Evolutionary conservation across 257 asterid species (phyloP).

Genomic region (Penstemon newberryi): DNA sequence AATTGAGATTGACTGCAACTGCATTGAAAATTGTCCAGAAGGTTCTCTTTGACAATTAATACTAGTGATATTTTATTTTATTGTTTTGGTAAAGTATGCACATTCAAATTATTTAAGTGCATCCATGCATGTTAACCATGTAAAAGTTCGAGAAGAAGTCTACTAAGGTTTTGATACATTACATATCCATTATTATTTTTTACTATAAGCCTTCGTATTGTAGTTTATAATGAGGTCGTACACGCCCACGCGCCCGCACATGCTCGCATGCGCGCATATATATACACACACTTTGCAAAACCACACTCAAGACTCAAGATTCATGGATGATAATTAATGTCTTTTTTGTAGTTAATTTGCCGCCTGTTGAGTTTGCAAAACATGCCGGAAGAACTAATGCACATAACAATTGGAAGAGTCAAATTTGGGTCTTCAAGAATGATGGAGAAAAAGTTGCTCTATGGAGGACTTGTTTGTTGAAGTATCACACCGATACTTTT

Average conservation of each 20-base stretch:
- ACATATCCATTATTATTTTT: too few species aligned
- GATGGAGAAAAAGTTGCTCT: constrained; percentile 21
- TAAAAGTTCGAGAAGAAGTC: too few species aligned
- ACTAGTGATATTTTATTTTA: too few species aligned
- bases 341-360: constrained; percentile 6
- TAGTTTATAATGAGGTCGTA: too few species aligned
- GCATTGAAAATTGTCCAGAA: constrained; percentile 9
- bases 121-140: background rate
- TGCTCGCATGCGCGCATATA: too few species aligned
- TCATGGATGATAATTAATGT: background rate
- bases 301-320: too few species aligned
- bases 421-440: constrained; percentile 25
- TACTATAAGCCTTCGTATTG: too few species aligned
- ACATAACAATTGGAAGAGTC: constrained; percentile 25
- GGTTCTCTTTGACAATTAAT: background rate
- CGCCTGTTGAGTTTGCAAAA: constrained; percentile 24
- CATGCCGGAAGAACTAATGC: constrained; percentile 27
- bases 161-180: too few species aligned
- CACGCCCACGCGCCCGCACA: too few species aligned
- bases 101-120: background rate
- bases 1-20: constrained; percentile 28
- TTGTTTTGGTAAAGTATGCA: background rate
- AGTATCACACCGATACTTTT: constrained; percentile 23
- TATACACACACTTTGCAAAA: too few species aligned
- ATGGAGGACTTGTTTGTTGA: constrained; percentile 24